These are phyloP conservation scores for Cucurbita pepo DNA, from an alignment of 306 rosid genomes.

Conservation along the genomic window DNA sequence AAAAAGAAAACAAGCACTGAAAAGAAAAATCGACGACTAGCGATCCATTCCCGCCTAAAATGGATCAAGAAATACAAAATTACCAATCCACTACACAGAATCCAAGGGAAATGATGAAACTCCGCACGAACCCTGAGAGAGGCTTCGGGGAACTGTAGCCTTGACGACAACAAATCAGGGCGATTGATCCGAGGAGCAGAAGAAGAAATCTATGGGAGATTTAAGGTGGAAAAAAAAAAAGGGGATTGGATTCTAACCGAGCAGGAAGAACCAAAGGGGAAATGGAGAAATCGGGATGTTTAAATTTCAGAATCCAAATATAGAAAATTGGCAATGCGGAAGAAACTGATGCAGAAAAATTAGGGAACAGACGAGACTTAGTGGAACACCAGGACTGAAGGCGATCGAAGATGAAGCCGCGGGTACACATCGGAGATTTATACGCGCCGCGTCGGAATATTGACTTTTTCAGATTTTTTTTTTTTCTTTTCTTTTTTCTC, in stretches of 20 bases:
- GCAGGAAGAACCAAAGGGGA: slow-evolving; percentile 6
- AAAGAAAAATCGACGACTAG: slow-evolving; percentile 17
- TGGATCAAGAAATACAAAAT: neutral
- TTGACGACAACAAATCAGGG: neutral
- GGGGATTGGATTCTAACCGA: slow-evolving; percentile 20
- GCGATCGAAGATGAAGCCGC: neutral
- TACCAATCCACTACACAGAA: neutral
- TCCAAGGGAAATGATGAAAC: neutral
- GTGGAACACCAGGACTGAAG: neutral
- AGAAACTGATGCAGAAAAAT: neutral
- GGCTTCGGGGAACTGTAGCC: neutral
- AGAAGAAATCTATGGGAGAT: neutral
- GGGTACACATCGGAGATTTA: neutral
- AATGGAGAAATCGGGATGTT: neutral
- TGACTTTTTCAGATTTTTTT: neutral
- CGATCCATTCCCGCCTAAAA: slow-evolving; percentile 17
- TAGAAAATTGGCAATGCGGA: neutral
- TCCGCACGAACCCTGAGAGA: slow-evolving; percentile 14
- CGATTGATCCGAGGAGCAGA: neutral
- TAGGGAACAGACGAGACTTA: neutral
- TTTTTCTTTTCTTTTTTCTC: neutral
- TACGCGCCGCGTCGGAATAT: neutral
- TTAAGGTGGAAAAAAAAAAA: neutral
- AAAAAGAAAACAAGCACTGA: neutral
- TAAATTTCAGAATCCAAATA: neutral